These are phyloP conservation scores for Spongispora temasekensis DNA, from an alignment of 1,284 basidiomycete genomes.

Conservation along the genomic window DNA sequence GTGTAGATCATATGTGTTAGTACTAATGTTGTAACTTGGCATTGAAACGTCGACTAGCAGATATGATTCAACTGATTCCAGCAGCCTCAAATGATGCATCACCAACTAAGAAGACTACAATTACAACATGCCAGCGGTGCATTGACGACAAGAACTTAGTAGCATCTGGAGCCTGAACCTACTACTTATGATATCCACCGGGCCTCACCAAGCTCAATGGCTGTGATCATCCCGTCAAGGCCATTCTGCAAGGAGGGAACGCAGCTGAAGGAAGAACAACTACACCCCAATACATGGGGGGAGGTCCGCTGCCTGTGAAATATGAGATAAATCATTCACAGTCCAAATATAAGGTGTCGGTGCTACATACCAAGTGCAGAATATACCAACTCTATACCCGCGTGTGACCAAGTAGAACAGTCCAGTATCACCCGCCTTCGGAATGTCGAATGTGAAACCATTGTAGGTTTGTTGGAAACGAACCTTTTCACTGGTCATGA, in stretches of 20 bases:
- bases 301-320: not conserved
- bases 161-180: no score
- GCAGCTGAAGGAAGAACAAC: not conserved
- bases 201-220: not conserved
- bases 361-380: not conserved
- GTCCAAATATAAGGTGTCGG: no score
- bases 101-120: no score
- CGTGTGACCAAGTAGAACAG: not conserved
- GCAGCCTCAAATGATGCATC: no score
- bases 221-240: not conserved
- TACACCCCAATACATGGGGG: not conserved
- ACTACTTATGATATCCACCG: no score
- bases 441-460: not conserved
- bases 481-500: not conserved
- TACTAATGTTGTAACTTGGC: no score
- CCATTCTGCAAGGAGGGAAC: not conserved
- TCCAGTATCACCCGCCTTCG: not conserved
- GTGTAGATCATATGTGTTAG: no score
- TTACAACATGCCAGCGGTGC: no score
- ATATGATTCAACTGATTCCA: no score
- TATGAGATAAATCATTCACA: no score
- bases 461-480: not conserved
- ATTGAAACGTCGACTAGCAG: no score
- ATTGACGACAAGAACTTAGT: no score
- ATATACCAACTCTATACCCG: not conserved